These are phyloP conservation scores for Candida glaebosa DNA, from an alignment of 805 yeast genomes.

Conservation along the genomic window DNA sequence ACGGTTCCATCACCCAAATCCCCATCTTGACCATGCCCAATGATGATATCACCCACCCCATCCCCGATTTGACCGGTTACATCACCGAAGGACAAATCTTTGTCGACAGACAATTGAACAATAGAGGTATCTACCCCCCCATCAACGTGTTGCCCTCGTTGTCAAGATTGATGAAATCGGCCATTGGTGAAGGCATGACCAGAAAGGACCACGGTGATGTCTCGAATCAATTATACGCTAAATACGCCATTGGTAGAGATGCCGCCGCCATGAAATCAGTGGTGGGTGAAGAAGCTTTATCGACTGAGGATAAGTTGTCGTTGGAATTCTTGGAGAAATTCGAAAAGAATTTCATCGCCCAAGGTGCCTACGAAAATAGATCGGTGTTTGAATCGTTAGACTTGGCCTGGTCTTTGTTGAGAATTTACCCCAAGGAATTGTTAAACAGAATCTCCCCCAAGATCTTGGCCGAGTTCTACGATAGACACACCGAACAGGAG, in stretches of 20 bases:
- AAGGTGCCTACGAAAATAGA: constrained; percentile 97
- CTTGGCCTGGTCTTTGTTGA: constrained; percentile 95
- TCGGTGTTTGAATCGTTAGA: constrained; percentile 92
- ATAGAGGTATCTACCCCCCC: constrained; percentile 98
- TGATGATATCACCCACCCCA: constrained; percentile 99
- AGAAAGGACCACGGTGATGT: constrained; percentile 99
- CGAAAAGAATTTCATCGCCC: constrained; percentile 91
- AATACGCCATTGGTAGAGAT: constrained; percentile 99
- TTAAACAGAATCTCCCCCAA: constrained; percentile 98
- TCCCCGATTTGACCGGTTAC: constrained; percentile 99
- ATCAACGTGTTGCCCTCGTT: constrained; percentile 96
- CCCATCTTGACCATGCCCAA: constrained; percentile 99
- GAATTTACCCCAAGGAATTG: constrained; percentile 99
- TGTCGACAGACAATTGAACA: constrained; percentile 91
- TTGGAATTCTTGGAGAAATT: constrained; percentile 97
- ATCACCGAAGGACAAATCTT: constrained; percentile 99
- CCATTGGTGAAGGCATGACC: constrained; percentile 99
- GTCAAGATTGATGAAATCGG: constrained; percentile 98
- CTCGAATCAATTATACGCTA: constrained; percentile 97
- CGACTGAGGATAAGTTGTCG: constrained; percentile 95
- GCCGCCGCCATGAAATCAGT: constrained; percentile 99
- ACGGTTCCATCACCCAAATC: constrained; percentile 98
- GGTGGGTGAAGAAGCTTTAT: constrained; percentile 99
- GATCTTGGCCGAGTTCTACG: constrained; percentile 92
- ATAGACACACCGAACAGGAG: constrained; percentile 72